Evolutionary conservation across 2,329 filamentous ascomycete genomes (phyloP).

Genomic region (Fusarium sp.): DNA sequence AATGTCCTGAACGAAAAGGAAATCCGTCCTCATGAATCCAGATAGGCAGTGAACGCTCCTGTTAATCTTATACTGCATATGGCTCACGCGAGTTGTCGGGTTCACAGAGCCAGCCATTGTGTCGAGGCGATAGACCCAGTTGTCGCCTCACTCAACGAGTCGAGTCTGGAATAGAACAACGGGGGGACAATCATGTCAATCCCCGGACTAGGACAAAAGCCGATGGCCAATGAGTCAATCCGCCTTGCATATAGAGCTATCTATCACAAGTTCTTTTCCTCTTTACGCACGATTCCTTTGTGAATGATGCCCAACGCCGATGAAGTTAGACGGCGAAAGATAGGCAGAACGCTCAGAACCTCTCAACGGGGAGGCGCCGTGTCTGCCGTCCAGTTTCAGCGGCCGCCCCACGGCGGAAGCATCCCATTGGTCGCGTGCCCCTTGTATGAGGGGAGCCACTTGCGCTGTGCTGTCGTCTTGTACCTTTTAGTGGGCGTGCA

Average conservation of each 20-base stretch:
- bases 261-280: neutral
- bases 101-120: conserved; percentile 26
- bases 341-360: neutral
- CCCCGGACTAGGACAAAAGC: neutral
- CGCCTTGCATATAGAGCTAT: conserved; percentile 5
- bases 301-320: conserved; percentile 8
- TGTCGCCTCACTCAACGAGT: conserved; percentile 35
- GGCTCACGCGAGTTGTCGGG: neutral
- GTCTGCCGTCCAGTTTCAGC: conserved; percentile 17
- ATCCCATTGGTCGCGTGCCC: conserved; percentile 33
- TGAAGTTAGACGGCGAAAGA: neutral
- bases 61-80: neutral
- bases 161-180: conserved; percentile 6
- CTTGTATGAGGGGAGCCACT: conserved; percentile 18
- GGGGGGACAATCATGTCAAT: conserved; percentile 23
- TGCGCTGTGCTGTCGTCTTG: conserved; percentile 20
- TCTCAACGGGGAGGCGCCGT: conserved; percentile 29
- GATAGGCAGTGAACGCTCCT: neutral
- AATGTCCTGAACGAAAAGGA: neutral
- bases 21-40: neutral
- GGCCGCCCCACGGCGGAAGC: conserved; percentile 14
- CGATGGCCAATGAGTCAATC: conserved; percentile 15
- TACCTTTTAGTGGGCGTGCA: conserved; percentile 41
- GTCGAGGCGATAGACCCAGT: conserved; percentile 21
- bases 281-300: neutral